phyloP scores from a whole-genome alignment of 2,329 filamentous ascomycete species.

The Xylaria sp. region DNA sequence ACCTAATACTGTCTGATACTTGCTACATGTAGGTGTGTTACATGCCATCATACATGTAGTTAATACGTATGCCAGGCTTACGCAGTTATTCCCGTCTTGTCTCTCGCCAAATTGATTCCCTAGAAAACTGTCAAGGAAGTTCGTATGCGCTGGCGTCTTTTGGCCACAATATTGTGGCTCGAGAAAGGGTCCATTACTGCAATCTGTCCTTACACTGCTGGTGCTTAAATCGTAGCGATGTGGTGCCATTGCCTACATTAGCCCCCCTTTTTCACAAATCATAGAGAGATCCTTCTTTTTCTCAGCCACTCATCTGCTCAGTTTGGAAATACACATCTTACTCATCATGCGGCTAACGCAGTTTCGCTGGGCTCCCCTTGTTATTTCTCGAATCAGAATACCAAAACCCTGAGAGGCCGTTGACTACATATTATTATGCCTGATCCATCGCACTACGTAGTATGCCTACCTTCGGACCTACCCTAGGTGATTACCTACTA shows the following conservation, averaged over 20 bases:
- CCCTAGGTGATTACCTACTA: slow-evolving; percentile 3
- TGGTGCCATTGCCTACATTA: slow-evolving; percentile 28
- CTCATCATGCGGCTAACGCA: slow-evolving; percentile 38
- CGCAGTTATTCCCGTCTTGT: too few relatives aligned
- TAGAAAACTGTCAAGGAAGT: not conserved
- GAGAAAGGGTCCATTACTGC: slow-evolving; percentile 1
- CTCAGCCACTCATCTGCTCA: slow-evolving; percentile 32
- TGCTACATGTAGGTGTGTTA: too few relatives aligned
- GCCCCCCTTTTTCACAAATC: slow-evolving; percentile 37
- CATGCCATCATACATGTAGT: too few relatives aligned
- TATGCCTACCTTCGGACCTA: slow-evolving; percentile 11
- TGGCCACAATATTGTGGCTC: not conserved
- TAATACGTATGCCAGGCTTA: not conserved
- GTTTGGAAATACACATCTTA: slow-evolving; percentile 31
- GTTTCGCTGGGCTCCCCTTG: slow-evolving; percentile 9
- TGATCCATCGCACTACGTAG: not conserved
- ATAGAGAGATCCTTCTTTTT: slow-evolving; percentile 30
- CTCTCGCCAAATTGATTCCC: not conserved
- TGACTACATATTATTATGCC: slow-evolving; percentile 12
- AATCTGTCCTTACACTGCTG: slow-evolving; percentile 32
- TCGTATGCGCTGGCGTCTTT: not conserved
- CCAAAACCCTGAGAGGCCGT: slow-evolving; percentile 2
- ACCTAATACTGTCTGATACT: too few relatives aligned
- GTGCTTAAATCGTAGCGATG: slow-evolving; percentile 24
- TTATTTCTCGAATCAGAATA: slow-evolving; percentile 10